Percentiles rank a stretch among this genome's conserved stretches.
These are phyloP conservation scores for Vitis amurensis DNA, from an alignment of 164 flowering plant species.

Conservation along the genomic window DNA sequence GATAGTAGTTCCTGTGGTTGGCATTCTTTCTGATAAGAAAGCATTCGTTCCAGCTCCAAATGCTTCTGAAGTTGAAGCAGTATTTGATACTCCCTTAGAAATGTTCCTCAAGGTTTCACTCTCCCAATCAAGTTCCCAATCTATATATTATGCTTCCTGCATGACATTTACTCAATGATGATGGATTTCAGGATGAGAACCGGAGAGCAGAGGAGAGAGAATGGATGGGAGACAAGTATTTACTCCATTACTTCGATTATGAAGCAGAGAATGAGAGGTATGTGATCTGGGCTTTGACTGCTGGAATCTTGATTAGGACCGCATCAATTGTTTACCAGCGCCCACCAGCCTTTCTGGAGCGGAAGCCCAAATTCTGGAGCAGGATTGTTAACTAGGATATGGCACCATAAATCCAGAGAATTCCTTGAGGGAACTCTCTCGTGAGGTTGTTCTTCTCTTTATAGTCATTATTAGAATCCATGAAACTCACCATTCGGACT, in stretches of 20 bases:
- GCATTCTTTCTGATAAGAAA: constrained; percentile 57
- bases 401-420: not conserved
- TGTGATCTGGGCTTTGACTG: constrained; percentile 85
- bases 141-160: too few relatives aligned
- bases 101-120: constrained; percentile 83
- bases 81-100: constrained; percentile 89
- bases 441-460: not conserved
- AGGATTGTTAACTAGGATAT: constrained; percentile 3
- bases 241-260: constrained; percentile 71
- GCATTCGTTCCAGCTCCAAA: constrained; percentile 63
- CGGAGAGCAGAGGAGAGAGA: constrained; percentile 63
- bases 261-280: constrained; percentile 43
- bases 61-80: constrained; percentile 69
- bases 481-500: too few relatives aligned
- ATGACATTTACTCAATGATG: not conserved
- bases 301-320: constrained; percentile 72
- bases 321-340: constrained; percentile 46
- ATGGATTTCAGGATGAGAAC: constrained; percentile 63
- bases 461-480: too few relatives aligned
- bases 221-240: constrained; percentile 63
- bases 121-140: not conserved
- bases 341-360: constrained; percentile 45
- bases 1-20: constrained; percentile 48
- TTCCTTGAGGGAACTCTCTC: too few relatives aligned
- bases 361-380: constrained; percentile 39